Evolutionary conservation across 345 rosid species (phyloP).

Genomic region (Brassica incana): DNA sequence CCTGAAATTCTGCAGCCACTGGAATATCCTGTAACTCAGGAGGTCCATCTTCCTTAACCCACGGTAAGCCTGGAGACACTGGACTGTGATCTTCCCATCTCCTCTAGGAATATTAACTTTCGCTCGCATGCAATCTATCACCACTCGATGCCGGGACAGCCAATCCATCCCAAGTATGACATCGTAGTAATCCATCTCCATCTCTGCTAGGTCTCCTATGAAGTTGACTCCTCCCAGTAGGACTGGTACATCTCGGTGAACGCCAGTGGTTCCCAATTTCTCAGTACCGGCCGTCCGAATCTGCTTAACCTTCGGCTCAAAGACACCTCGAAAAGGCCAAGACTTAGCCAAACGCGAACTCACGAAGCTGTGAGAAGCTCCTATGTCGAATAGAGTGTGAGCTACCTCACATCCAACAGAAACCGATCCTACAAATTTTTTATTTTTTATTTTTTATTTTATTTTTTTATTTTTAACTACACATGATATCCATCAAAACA

Average conservation of each 20-base stretch:
- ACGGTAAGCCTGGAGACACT: not conserved
- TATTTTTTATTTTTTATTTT: no score
- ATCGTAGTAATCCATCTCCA: not conserved
- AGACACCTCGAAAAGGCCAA: not conserved
- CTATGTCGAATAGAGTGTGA: not conserved
- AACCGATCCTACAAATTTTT: no score
- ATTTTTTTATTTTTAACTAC: not conserved
- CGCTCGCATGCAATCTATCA: not conserved
- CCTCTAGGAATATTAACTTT: not conserved
- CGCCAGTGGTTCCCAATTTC: not conserved
- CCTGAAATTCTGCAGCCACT: not conserved
- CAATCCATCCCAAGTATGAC: not conserved
- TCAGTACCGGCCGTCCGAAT: not conserved
- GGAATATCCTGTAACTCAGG: not conserved
- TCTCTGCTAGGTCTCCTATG: not conserved
- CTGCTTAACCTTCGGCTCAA: not conserved
- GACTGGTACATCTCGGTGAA: not conserved
- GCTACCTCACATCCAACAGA: not conserved
- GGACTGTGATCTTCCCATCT: not conserved
- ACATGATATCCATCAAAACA: not conserved
- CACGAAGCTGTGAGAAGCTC: not conserved
- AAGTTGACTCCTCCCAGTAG: not conserved
- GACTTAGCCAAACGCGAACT: not conserved
- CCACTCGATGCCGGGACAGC: not conserved
- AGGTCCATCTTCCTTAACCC: not conserved